Evolutionary conservation across 1,284 basidiomycete species (phyloP), one percentile per base, ranked within the genome.

Genomic region (Entoloma clypeatum): DNA sequence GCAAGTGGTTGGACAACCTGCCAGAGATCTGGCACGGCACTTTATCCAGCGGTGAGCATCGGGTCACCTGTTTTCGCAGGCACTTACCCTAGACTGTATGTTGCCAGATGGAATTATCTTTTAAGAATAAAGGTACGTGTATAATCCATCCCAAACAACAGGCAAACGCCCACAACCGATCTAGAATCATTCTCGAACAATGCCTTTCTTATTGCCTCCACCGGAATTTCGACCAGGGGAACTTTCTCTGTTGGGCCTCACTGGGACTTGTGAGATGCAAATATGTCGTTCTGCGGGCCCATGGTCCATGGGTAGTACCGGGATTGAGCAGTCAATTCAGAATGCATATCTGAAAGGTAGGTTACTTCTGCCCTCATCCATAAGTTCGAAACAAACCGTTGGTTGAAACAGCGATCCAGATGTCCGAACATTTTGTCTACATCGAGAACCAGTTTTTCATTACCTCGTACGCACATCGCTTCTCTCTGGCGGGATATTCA

Each of bases 381-480:
- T 52, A 16, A 39, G 35, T 23, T 36, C 32, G 19, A 51, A 19
- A 45, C 29, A 36, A 44, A 30, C 30, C 27, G 19, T 8, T 23
- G 21, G 16, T 50, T n/a, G n/a, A n/a, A n/a, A n/a, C 58, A 91
- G 92, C 92, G 2, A 99, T 99, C 44, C 86, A 97, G 62, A 73
- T 92, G 59, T 96, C 92, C 13, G 92, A 98, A 47, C 88, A 91
- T 56, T 93, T 92, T 55, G 86, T 93, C 16, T 92, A 93, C 64
- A 92, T 93, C 46, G 93, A 98, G 63, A 98, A 99, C 59, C 95
- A 99, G 62, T 99, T 98, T 69, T 99, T 99, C 67, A 93, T 99
- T 58, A 90, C 93, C 0, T 96, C 89, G 77, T 89, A 60, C 58
- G 81, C 46, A 28, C 14, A 22, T 31, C 21, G 25, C 35, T 24